A percentile compares a stretch with the other conserved stretches of the same genome.
Evolutionary conservation across 306 rosid genomes (phyloP).

Genomic region (Lathyrus oleraceus): DNA sequence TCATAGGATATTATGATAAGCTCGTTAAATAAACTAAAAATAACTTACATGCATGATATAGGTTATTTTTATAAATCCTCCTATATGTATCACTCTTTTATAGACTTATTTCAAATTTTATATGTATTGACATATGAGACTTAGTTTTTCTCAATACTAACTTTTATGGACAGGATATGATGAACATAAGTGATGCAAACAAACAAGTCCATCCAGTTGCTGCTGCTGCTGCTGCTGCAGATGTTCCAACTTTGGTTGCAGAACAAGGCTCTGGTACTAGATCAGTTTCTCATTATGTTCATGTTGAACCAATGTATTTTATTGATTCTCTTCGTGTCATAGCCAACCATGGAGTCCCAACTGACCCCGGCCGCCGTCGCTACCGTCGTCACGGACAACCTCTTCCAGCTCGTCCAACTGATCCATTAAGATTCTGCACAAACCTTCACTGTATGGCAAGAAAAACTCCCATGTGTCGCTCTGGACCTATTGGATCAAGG

Average conservation of each 20-base stretch:
- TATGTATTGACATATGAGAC: too few relatives aligned
- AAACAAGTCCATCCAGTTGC: background rate
- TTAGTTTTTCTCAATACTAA: too few relatives aligned
- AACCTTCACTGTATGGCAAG: constrained; percentile 30
- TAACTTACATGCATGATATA: too few relatives aligned
- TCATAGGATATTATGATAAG: too few relatives aligned
- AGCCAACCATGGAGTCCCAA: background rate
- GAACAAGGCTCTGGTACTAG: too few relatives aligned
- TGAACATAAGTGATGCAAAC: background rate
- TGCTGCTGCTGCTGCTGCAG: background rate
- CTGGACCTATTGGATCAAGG: constrained; percentile 41
- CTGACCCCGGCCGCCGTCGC: background rate
- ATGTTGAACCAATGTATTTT: background rate
- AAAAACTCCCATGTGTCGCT: constrained; percentile 41
- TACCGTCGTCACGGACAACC: background rate
- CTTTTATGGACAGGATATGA: constrained; percentile 1
- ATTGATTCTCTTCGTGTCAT: background rate
- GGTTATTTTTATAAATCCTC: too few relatives aligned
- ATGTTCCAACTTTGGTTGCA: background rate
- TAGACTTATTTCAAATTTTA: too few relatives aligned
- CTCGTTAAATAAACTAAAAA: too few relatives aligned
- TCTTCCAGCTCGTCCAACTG: background rate
- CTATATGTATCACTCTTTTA: too few relatives aligned
- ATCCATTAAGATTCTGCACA: background rate
- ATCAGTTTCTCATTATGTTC: background rate